Base-by-base conservation (phyloP, 2,329 filamentous ascomycete species). In the Colletotrichum kahawae region DNA sequence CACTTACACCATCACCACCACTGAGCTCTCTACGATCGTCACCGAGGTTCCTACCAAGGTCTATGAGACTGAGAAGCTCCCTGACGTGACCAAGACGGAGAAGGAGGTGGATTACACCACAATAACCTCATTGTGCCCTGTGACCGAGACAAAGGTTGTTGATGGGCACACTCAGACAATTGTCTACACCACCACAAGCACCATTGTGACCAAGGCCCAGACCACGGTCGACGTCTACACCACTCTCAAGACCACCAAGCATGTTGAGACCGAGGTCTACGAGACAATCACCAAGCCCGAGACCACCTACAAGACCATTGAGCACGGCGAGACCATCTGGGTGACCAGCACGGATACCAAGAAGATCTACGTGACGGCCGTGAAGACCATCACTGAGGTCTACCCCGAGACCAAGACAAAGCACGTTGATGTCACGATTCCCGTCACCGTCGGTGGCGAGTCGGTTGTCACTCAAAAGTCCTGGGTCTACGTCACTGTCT, bases 281-380 rank as follows among this genome's bases (percentile, higher is more conserved):
- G 78, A 82, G 67, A 84, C 83, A 27, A 63, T 76, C 34, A 86
- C 86, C 27, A 82, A 85, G 57, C 84, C 85, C 14, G 83, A 79
- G 78, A 84, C 82, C 67, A 81, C 81, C 66, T 84, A 85, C 79
- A 86, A 86, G 7, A 88, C 87, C n/a, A 81, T 87, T 78, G 62
- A 88, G 86, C 63, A 76, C 77, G 67, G 70, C 71, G 77, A 79
- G 31, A 74, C 77, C 12, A 79, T 86, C 59, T 83, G 84, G 64
- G 71, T 87, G 62, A 87, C 85, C 7, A 77, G 83, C 76, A 89
- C 87, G 8, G 81, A 81, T 72, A 87, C 86, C 4, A 81, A 86
- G 79, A 87, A 85, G 8, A 79, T 85, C 4, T 82, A 82, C 29
- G 79, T 76, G 21, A 72, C 86, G 12, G 81, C 83, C 59, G 78